These are phyloP conservation scores for Apophysomyces variabilis DNA, from an alignment of 371 early-diverging fungal genomes.

Conservation along the genomic window DNA sequence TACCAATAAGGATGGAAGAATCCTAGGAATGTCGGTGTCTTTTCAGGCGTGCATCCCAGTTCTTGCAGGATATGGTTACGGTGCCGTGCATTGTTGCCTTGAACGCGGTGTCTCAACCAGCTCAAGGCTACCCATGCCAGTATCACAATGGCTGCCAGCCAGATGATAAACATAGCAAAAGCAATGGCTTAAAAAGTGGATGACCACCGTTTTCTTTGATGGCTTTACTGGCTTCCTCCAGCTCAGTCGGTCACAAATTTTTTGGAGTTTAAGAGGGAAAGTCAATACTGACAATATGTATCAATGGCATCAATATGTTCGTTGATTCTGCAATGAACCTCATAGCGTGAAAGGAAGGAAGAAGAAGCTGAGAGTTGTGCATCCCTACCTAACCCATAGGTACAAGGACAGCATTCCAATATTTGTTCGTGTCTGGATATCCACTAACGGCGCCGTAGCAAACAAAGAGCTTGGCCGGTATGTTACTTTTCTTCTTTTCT, in stretches of 20 bases:
- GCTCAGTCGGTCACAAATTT: conserved; percentile 1
- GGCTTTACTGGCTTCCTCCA: neutral
- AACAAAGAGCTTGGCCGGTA: too few relatives aligned
- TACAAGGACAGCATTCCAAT: too few relatives aligned
- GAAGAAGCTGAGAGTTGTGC: too few relatives aligned
- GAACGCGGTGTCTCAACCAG: conserved; percentile 23
- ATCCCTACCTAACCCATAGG: too few relatives aligned
- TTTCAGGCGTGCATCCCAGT: conserved; percentile 17
- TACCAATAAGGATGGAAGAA: conserved; percentile 93
- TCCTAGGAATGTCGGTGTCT: conserved; percentile 53
- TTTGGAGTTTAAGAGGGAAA: too few relatives aligned
- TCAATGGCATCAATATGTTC: too few relatives aligned
- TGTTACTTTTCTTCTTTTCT: too few relatives aligned
- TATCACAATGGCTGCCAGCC: conserved; percentile 24
- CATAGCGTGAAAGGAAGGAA: too few relatives aligned
- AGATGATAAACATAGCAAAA: conserved; percentile 34
- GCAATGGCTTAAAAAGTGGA: conserved; percentile 7
- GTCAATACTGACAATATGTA: too few relatives aligned
- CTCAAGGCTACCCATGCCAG: conserved; percentile 17
- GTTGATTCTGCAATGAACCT: too few relatives aligned
- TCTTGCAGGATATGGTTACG: conserved; percentile 31
- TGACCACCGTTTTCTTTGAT: neutral
- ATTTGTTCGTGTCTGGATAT: too few relatives aligned
- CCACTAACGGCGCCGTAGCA: too few relatives aligned
- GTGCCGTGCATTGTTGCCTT: conserved; percentile 20